Evolutionary conservation across 2,329 filamentous ascomycete species (phyloP).

Genomic region (Magnaporthiopsis rhizophila): DNA sequence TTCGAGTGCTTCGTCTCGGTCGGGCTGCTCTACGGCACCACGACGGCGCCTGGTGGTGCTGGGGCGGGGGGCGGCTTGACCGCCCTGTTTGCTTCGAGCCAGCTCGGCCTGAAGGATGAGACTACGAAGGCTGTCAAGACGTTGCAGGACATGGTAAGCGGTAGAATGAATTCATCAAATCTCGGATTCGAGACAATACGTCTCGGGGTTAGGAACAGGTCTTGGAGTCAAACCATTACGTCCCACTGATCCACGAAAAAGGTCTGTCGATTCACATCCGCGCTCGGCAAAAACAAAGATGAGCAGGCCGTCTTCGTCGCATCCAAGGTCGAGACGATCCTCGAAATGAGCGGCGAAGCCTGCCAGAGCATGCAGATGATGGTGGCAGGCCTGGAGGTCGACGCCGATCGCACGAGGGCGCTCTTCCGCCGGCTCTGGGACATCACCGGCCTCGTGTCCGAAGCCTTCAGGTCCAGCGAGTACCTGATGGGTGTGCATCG

Average conservation of each 20-base stretch:
- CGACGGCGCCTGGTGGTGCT: too few species aligned
- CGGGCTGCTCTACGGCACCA: background rate
- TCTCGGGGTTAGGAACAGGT: accelerated
- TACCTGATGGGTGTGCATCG: background rate
- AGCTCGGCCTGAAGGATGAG: background rate
- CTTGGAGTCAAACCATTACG: background rate
- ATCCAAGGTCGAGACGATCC: background rate
- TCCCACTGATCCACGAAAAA: background rate
- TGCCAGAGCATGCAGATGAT: background rate
- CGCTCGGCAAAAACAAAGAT: background rate
- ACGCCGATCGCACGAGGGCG: background rate
- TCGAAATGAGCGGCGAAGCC: background rate
- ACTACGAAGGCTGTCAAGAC: background rate
- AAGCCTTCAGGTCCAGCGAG: background rate
- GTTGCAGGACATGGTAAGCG: background rate
- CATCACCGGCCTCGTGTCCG: background rate
- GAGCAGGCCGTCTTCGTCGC: background rate
- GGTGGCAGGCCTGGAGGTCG: background rate
- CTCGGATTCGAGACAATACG: background rate
- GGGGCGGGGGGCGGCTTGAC: background rate
- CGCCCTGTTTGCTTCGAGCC: background rate
- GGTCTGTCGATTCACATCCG: background rate
- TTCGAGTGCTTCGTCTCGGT: background rate
- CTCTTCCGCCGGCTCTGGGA: background rate
- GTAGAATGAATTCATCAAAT: background rate